A percentile compares a stretch with the other conserved stretches of the same genome.
Conservation (phyloP, 1,139 yeast genomes). For the Debaryomycetaceae sp. region DNA sequence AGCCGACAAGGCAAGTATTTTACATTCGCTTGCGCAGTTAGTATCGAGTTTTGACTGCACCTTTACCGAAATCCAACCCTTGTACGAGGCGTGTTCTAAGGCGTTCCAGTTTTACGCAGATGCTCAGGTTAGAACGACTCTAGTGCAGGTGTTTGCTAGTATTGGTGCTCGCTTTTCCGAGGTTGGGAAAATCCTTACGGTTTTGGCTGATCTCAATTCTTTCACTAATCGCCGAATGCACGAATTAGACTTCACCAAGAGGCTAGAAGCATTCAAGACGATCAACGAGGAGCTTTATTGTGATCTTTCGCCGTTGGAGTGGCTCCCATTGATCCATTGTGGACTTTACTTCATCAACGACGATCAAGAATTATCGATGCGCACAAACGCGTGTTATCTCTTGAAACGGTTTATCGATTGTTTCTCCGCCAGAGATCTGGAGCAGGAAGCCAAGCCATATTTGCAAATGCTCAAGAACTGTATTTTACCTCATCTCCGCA, state of each 20-base stretch:
- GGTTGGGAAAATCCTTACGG: conserved; percentile 32
- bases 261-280: conserved; percentile 55
- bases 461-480: conserved; percentile 40
- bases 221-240: conserved; percentile 51
- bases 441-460: conserved; percentile 24
- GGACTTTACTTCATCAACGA: conserved; percentile 66
- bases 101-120: conserved; percentile 51
- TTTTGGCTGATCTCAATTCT: conserved; percentile 60
- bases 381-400: conserved; percentile 66
- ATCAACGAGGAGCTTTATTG: conserved; percentile 49
- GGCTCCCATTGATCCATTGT: conserved; percentile 71
- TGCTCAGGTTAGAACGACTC: conserved; percentile 45
- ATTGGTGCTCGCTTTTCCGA: conserved; percentile 46
- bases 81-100: conserved; percentile 47
- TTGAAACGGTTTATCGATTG: conserved; percentile 60
- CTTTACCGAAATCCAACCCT: conserved; percentile 40
- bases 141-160: conserved; percentile 48
- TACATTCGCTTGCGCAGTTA: conserved; percentile 47
- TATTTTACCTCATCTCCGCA: conserved; percentile 54
- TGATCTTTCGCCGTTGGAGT: conserved; percentile 42
- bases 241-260: conserved; percentile 69
- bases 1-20: conserved; percentile 46
- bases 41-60: conserved; percentile 43
- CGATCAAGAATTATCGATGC: conserved; percentile 67
- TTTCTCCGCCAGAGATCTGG: conserved; percentile 22